Base-by-base conservation (phyloP, 2,329 filamentous ascomycete genomes). In the Penicillium sp. region DNA sequence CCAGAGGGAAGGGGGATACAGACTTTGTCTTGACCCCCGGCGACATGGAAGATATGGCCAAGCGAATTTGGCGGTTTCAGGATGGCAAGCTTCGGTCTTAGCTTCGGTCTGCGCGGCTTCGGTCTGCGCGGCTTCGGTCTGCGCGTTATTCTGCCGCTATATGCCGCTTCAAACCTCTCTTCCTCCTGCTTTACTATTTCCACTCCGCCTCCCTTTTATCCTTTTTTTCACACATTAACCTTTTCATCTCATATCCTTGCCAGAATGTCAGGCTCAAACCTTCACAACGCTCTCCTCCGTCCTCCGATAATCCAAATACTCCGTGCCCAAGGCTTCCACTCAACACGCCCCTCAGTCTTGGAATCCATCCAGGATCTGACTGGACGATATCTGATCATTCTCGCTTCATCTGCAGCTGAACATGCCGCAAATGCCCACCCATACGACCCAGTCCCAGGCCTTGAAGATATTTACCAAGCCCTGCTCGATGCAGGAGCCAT, bases 241-340 rank as follows among this genome's bases (percentile, higher is more conserved):
- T 2, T 14, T 50, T 37, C 14, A 42, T 25, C 17, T 17, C 11
- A 16, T 12, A 33, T 16, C 31, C 6, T 8, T 16, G 19, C 30
- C 62, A 75, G 62, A 68, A 81, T 80, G 73, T 75, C 78, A 16
- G 73, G 76, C 43, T 72, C 75, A 53, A 74, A 78, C 58, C 78
- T 89, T 46, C 83, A 88, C 76, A 88, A 90, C 74, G 88, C 89
- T 58, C 87, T 96, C 61, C 82, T 97, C 55, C 90, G 91, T 40
- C 93, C 93, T 2, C 87, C 88, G 45, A 85, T 97, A 58, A 85
- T 97, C 55, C 91, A 97, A 75, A 93, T 96, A 67, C 85, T 97
- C 49, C 91, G 93, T 69, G 90, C 92, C 30, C 88, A 91, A 25
- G 93, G 93, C 70, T 97, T 95, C 77, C 90, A 95, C 72, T 82